Percentiles rank a stretch among this genome's conserved stretches.
Evolutionary conservation across 31 red algal species (phyloP).

Genomic region (Endocladia muricata): DNA sequence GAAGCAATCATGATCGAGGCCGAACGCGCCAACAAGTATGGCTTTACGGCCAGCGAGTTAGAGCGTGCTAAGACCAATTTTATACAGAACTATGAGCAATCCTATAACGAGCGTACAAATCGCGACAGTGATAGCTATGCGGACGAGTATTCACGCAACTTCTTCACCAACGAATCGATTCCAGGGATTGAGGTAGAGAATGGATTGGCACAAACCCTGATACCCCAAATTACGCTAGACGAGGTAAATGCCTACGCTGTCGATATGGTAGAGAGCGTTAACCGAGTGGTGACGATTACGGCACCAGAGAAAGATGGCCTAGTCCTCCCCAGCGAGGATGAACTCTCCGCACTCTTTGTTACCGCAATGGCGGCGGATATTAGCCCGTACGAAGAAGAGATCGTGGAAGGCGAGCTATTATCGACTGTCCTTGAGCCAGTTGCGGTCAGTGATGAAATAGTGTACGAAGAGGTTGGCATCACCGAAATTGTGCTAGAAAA

Average conservation of each 20-base stretch:
- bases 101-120: neutral
- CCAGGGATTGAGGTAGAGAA: neutral
- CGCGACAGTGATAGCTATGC: too few species aligned
- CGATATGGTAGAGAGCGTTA: neutral
- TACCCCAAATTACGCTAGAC: neutral
- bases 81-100: neutral
- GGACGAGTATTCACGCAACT: too few species aligned
- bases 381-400: neutral
- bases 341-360: neutral
- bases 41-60: neutral
- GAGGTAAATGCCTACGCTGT: neutral
- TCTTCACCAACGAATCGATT: too few species aligned
- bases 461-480: neutral
- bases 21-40: neutral
- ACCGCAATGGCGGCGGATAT: neutral
- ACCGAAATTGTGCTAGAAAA: neutral
- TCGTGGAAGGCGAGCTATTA: neutral
- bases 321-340: neutral
- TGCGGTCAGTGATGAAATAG: neutral
- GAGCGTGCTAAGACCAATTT: neutral
- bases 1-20: neutral
- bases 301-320: neutral
- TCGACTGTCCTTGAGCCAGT: neutral
- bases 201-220: neutral
- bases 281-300: neutral